Conservation (phyloP, 768 basidiomycete species). For the Symmetrospora coprosmae region DNA sequence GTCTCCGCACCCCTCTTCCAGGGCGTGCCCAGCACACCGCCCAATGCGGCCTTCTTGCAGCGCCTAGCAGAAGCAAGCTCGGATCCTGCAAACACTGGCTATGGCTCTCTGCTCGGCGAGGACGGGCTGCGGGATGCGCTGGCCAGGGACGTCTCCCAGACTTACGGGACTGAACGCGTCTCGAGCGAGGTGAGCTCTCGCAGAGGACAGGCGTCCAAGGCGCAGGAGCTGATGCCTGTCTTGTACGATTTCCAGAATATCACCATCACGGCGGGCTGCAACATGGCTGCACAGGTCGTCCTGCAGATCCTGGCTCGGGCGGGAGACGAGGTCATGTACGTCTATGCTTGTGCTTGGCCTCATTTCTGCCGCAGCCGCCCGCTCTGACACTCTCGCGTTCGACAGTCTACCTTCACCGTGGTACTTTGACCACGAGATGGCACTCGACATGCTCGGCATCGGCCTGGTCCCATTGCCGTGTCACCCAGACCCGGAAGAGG, state of each 20-base stretch:
- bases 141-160: conserved; percentile 3
- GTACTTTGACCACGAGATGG: conserved; percentile 23
- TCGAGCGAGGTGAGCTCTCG: too few relatives aligned
- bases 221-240: too few relatives aligned
- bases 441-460: conserved; percentile 18
- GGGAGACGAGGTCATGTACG: conserved; percentile 31
- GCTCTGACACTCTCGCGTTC: not conserved
- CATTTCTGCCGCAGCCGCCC: too few relatives aligned
- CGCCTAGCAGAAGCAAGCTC: not conserved
- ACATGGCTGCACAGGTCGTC: conserved; percentile 32
- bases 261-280: conserved; percentile 29
- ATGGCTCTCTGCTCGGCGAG: conserved; percentile 2
- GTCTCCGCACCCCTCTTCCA: too few relatives aligned
- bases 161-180: not conserved
- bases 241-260: conserved; percentile 15
- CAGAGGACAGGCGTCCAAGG: too few relatives aligned
- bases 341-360: not conserved
- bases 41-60: not conserved
- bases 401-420: conserved; percentile 2
- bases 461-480: conserved; percentile 27
- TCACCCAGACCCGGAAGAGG: conserved; percentile 34
- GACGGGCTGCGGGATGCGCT: conserved; percentile 1
- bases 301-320: conserved; percentile 27
- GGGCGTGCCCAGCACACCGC: conserved; percentile 5
- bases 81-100: conserved; percentile 1